A percentile compares a stretch with the other conserved stretches of the same genome.
These are phyloP conservation scores for Cryptococcus sp. DNA, from an alignment of 1,284 basidiomycete genomes.

Conservation along the genomic window DNA sequence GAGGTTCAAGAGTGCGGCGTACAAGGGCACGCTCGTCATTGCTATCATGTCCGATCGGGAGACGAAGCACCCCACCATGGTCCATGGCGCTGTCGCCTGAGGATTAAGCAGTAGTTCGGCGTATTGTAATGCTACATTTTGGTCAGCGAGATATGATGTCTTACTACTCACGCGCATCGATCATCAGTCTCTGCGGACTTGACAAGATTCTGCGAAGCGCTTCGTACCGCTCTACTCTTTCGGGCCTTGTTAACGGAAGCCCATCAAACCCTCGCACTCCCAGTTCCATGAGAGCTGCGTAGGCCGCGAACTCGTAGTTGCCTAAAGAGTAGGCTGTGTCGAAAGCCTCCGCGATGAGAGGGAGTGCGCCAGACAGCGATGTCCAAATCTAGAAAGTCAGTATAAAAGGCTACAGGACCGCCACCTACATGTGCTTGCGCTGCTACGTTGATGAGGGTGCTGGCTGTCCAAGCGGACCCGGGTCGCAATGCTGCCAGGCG, in stretches of 20 bases:
- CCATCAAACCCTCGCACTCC: conserved; percentile 17
- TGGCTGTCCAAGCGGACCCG: conserved; percentile 17
- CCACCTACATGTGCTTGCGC: conserved; percentile 27
- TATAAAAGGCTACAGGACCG: not conserved
- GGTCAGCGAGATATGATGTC: conserved; percentile 1
- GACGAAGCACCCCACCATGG: not conserved
- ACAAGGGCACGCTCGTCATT: not conserved
- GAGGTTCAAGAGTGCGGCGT: not conserved
- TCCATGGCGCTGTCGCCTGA: not conserved
- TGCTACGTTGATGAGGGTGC: conserved; percentile 20
- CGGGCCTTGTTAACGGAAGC: conserved; percentile 10
- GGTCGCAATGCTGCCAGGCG: conserved; percentile 14
- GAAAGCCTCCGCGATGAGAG: conserved; percentile 15
- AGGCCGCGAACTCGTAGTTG: conserved; percentile 35
- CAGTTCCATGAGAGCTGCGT: conserved; percentile 26
- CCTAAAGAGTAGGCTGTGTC: conserved; percentile 25
- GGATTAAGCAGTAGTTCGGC: conserved; percentile 6
- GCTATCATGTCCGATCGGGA: not conserved
- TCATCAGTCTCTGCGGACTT: conserved; percentile 11
- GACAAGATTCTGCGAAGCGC: conserved; percentile 26
- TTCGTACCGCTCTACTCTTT: conserved; percentile 20
- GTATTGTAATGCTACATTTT: conserved; percentile 27
- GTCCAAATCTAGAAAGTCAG: conserved; percentile 10
- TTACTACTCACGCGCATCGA: conserved; percentile 22
- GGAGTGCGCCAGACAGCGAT: conserved; percentile 14